Conservation (phyloP, 257 asterid genomes). For the Solanum chilense region DNA sequence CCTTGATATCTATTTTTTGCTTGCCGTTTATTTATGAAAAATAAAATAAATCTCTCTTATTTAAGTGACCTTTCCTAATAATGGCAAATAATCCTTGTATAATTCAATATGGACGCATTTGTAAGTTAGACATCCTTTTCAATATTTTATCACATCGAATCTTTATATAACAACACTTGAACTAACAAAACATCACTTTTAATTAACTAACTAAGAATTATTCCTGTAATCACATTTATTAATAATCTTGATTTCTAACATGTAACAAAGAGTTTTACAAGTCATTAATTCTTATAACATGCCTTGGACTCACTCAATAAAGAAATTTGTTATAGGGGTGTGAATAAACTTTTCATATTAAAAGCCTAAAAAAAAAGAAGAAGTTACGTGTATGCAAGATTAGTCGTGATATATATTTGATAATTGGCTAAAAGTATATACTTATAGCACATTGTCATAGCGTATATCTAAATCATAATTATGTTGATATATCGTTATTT, state of each 20-base stretch:
- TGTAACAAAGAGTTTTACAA: background rate
- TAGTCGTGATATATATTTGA: background rate
- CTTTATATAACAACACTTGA: background rate
- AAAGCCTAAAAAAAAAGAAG: background rate
- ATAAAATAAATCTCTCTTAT: background rate
- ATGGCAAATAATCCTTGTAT: background rate
- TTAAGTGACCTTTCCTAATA: background rate
- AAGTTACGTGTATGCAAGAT: background rate
- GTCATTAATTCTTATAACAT: background rate
- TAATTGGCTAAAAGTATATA: background rate
- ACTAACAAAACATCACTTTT: background rate
- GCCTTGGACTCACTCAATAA: background rate
- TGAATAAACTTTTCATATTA: background rate
- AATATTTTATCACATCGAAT: background rate
- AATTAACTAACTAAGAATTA: background rate
- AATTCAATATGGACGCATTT: background rate
- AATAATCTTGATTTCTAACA: background rate
- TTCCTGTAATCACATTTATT: background rate
- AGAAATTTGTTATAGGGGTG: background rate
- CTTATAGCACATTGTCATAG: background rate
- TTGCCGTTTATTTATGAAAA: background rate
- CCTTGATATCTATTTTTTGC: background rate
- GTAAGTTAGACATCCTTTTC: background rate
- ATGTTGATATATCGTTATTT: background rate
- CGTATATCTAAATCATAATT: background rate